Conservation (phyloP, 2,329 filamentous ascomycete genomes). For the Aspergillus alliaceus region DNA sequence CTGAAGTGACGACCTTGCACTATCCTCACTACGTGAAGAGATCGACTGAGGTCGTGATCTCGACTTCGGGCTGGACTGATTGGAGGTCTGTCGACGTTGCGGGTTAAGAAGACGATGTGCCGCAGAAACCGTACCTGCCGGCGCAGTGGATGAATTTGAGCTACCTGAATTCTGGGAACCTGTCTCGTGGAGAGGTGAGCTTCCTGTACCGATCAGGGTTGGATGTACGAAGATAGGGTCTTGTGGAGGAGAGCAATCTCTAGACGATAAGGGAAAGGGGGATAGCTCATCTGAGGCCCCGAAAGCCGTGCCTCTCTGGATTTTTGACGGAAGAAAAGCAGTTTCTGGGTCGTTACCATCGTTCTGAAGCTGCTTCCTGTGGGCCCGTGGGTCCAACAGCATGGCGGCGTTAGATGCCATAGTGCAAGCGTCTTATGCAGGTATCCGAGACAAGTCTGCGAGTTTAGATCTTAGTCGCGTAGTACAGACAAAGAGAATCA, state of each 20-base stretch:
- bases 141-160: constrained; percentile 17
- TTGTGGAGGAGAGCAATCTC: constrained; percentile 14
- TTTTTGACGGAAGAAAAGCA: constrained; percentile 9
- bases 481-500: not conserved
- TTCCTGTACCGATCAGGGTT: constrained; percentile 10
- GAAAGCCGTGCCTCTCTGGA: constrained; percentile 6
- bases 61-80: constrained; percentile 10
- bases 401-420: constrained; percentile 45
- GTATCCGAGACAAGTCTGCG: constrained; percentile 12
- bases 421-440: constrained; percentile 15
- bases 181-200: constrained; percentile 26
- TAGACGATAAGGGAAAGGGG: constrained; percentile 10
- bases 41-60: constrained; percentile 16
- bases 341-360: constrained; percentile 32
- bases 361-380: constrained; percentile 36
- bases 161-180: constrained; percentile 19
- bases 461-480: not conserved
- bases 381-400: constrained; percentile 45
- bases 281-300: constrained; percentile 9
- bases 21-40: constrained; percentile 13
- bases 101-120: constrained; percentile 23
- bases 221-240: constrained; percentile 17
- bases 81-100: constrained; percentile 13
- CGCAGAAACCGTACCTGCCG: constrained; percentile 26
- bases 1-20: constrained; percentile 11